Evolutionary conservation across 495 filamentous ascomycete species (phyloP).

Genomic region (Hyaloscypha finlandica): DNA sequence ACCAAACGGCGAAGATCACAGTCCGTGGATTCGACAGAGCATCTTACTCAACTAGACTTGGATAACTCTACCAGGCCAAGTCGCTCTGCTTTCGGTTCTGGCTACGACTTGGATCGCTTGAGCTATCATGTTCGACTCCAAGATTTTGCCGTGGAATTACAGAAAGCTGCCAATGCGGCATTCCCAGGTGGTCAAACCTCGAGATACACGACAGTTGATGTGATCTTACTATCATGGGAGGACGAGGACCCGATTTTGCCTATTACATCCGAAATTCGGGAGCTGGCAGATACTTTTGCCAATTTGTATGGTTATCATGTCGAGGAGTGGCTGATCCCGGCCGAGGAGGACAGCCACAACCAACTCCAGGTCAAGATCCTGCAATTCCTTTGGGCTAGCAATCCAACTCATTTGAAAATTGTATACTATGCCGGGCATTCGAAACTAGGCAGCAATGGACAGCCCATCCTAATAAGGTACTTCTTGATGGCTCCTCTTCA

Average conservation of each 20-base stretch:
- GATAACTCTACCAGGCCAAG: background rate
- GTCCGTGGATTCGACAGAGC: background rate
- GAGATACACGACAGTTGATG: conserved; percentile 5
- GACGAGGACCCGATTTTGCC: conserved; percentile 3
- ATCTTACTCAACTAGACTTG: background rate
- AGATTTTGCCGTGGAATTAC: background rate
- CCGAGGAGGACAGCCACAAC: conserved; percentile 7
- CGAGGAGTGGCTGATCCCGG: conserved; percentile 9
- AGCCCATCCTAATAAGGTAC: background rate
- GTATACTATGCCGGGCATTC: conserved; percentile 9
- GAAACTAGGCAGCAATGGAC: conserved; percentile 3
- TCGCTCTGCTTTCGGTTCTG: background rate
- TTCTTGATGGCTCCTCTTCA: background rate
- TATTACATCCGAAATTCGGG: conserved; percentile 1
- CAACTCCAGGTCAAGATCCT: conserved; percentile 7
- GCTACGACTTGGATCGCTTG: background rate
- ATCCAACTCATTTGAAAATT: conserved; percentile 5
- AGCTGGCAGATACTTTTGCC: conserved; percentile 4
- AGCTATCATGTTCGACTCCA: conserved; percentile 7
- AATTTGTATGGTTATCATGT: conserved; percentile 12
- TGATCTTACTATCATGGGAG: conserved; percentile 11
- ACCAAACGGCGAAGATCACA: conserved; percentile 5
- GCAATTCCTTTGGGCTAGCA: background rate
- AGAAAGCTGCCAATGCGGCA: conserved; percentile 4
- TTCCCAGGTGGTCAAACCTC: conserved; percentile 10